A percentile compares a stretch with the other conserved stretches of the same genome.
Conservation (phyloP, 805 yeast species). For the Komagataella pastoris region DNA sequence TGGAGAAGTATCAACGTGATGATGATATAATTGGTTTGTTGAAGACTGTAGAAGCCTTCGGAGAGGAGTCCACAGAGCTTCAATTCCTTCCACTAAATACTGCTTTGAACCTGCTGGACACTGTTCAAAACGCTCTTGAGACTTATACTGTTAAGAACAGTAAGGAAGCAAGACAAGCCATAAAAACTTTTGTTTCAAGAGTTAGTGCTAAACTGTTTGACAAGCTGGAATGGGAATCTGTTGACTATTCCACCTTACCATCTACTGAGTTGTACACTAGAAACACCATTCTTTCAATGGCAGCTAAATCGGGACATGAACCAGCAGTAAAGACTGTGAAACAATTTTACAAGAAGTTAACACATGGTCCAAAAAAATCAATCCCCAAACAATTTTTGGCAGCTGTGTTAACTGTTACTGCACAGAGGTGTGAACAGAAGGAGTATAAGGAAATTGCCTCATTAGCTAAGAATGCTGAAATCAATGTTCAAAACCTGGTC, state of each 20-base stretch:
- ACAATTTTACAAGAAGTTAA: constrained; percentile 30
- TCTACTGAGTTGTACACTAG: constrained; percentile 29
- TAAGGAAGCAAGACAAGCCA: not conserved
- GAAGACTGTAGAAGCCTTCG: constrained; percentile 15
- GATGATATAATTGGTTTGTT: constrained; percentile 20
- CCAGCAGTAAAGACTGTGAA: constrained; percentile 20
- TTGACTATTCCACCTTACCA: constrained; percentile 10
- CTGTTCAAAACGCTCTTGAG: constrained; percentile 11
- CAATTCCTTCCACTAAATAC: constrained; percentile 21
- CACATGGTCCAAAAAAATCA: constrained; percentile 36
- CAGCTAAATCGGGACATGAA: constrained; percentile 12
- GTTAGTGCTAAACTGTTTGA: constrained; percentile 9
- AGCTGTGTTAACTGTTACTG: constrained; percentile 27
- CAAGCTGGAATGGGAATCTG: constrained; percentile 24
- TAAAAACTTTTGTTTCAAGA: constrained; percentile 1
- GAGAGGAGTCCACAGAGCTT: constrained; percentile 11
- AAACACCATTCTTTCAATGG: constrained; percentile 27
- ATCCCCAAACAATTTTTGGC: constrained; percentile 39
- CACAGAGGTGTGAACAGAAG: constrained; percentile 20
- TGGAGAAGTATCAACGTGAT: constrained; percentile 16
- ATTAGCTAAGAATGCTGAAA: constrained; percentile 35
- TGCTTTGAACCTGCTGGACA: constrained; percentile 21
- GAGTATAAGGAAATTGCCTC: constrained; percentile 50
- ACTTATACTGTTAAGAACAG: constrained; percentile 6
- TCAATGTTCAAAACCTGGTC: constrained; percentile 26